Evolutionary conservation across 1,284 basidiomycete species (phyloP), one percentile per base, ranked within the genome.

Genomic region (Leucoagaricus sp.): DNA sequence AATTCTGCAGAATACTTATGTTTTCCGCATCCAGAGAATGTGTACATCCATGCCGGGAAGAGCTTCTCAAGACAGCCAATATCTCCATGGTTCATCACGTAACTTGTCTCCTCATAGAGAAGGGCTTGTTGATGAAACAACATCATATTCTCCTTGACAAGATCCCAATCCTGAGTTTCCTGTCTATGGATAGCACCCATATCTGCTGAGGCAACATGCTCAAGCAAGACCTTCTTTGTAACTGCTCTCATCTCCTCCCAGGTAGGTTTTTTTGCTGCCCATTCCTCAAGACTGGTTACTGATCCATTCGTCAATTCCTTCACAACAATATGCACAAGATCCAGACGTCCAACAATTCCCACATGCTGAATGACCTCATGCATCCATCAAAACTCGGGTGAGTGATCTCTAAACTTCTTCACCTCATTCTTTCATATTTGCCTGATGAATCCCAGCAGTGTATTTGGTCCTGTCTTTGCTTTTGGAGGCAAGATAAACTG

Each of bases 361-460:
- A 60, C 55, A 46, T 77, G 70, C 2, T 62, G 51, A 5, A 77
- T 70, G 0, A 71, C 36, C 15, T 76, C 69, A 48, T 77, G 74
- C 61, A 72, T 70, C 2, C 60, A 55, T 3, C 71, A 65, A 56
- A 76, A 75, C 0, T 68, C 67, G 0, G 73, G 71, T 6, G 69
- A 68, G 1, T 52, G 51, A 5, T 23, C 17, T n/a, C n/a, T n/a
- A n/a, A n/a, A n/a, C n/a, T n/a, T n/a, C n/a, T n/a, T n/a, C n/a
- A n/a, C n/a, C n/a, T n/a, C n/a, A n/a, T n/a, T n/a, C n/a, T n/a
- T n/a, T n/a, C n/a, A n/a, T n/a, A n/a, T n/a, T n/a, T n/a, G n/a
- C n/a, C n/a, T n/a, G n/a, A n/a, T n/a, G n/a, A n/a, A n/a, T n/a
- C n/a, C n/a, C n/a, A n/a, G n/a, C n/a, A n/a, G n/a, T n/a, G n/a